Conservation (phyloP, 495 filamentous ascomycete species). For the Hyaloscypha variabilis region DNA sequence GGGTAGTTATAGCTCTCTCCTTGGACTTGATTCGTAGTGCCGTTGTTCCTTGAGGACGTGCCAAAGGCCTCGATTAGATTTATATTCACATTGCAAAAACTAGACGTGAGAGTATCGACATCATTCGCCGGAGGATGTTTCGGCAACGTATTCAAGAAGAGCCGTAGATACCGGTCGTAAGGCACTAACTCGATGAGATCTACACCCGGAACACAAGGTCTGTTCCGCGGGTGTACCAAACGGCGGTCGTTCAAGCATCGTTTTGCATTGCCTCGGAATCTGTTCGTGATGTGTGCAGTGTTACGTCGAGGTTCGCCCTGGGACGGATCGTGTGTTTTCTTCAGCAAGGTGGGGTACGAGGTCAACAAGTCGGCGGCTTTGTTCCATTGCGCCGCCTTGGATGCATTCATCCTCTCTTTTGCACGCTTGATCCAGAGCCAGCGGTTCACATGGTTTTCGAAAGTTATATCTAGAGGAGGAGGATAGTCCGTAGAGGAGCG, state of each 20-base stretch:
- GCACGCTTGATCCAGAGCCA: conserved; percentile 22
- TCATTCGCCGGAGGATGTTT: background rate
- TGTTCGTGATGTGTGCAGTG: conserved; percentile 13
- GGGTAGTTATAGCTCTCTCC: too few relatives aligned
- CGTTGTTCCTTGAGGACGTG: too few relatives aligned
- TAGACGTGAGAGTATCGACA: too few relatives aligned
- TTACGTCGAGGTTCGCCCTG: conserved; percentile 12
- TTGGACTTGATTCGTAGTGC: too few relatives aligned
- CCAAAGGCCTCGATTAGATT: too few relatives aligned
- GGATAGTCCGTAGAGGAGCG: too few relatives aligned
- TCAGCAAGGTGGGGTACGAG: conserved; percentile 17
- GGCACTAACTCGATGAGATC: conserved; percentile 20
- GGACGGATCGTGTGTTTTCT: conserved; percentile 22
- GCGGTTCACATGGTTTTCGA: background rate
- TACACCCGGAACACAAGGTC: background rate
- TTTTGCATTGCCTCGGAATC: conserved; percentile 8
- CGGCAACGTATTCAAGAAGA: conserved; percentile 15
- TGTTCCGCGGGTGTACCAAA: background rate
- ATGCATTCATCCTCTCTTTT: conserved; percentile 6
- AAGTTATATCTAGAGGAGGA: too few relatives aligned
- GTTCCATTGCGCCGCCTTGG: conserved; percentile 12
- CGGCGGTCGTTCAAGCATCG: background rate
- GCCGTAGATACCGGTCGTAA: conserved; percentile 23
- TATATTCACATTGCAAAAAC: too few relatives aligned
- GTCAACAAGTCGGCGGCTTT: conserved; percentile 17